These are phyloP conservation scores for Neovahlkampfia damariscottae DNA, from an alignment of 78 protist species.

Conservation along the genomic window DNA sequence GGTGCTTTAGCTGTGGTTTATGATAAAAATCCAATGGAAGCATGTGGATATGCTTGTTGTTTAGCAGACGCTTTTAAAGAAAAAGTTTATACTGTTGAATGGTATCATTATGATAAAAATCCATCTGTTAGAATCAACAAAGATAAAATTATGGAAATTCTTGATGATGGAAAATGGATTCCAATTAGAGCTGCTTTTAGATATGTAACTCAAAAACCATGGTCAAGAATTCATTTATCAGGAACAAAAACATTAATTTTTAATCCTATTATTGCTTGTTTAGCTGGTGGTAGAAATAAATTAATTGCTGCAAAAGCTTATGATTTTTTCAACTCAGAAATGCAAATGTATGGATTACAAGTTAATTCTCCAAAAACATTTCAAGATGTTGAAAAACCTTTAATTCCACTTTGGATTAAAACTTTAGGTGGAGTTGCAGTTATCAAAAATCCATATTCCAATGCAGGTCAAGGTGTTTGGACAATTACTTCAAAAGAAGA, in stretches of 20 bases:
- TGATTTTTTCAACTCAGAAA: slow-evolving; percentile 21
- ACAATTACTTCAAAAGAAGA: slow-evolving; percentile 31
- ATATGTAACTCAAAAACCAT: slow-evolving; percentile 55
- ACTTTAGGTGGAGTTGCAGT: slow-evolving; percentile 40
- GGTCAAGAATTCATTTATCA: slow-evolving; percentile 35
- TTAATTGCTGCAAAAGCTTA: slow-evolving; percentile 39
- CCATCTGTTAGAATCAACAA: not conserved
- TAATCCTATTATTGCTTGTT: slow-evolving; percentile 34
- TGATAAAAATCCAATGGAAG: slow-evolving; percentile 31
- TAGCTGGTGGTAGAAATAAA: slow-evolving; percentile 60
- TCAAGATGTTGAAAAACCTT: slow-evolving; percentile 8
- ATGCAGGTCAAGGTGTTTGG: slow-evolving; percentile 47
- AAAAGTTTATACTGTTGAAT: slow-evolving; percentile 25
- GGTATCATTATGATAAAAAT: not conserved
- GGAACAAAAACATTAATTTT: slow-evolving; percentile 26
- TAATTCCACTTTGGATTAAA: slow-evolving; percentile 17
- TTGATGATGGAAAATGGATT: slow-evolving; percentile 8
- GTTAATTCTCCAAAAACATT: slow-evolving; percentile 34
- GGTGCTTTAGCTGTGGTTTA: slow-evolving; percentile 46
- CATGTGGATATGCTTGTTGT: slow-evolving; percentile 34
- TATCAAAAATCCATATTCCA: slow-evolving; percentile 38
- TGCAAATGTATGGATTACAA: slow-evolving; percentile 3
- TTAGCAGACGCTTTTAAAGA: slow-evolving; percentile 24
- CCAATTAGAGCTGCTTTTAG: slow-evolving; percentile 30
- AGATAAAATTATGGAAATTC: slow-evolving; percentile 1